Base-by-base conservation (phyloP, 192 early-diverging fungal species). In the Backusella westeae region DNA sequence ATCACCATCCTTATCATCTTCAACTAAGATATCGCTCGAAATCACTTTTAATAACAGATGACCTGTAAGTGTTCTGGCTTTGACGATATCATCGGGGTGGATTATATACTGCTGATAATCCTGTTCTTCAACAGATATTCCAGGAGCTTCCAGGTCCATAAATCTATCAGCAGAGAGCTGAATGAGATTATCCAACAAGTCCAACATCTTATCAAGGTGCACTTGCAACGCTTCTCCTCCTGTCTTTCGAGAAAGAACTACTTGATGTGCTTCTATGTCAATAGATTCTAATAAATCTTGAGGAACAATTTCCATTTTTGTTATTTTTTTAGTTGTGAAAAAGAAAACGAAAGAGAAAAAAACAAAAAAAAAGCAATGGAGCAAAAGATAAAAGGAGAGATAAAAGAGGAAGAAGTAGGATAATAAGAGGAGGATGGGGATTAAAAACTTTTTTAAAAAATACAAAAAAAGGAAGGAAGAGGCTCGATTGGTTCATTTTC, bases 1-100 rank as follows among this genome's bases (percentile, higher is more conserved):
- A 4, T 69, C 73, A 44, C 78, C 76, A 41, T 74, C 72, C 32
- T 39, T 65, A 36, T 59, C 46, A 36, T 73, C 75, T 12, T 73
- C 46, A 29, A 74, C 72, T 8, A 79, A 35, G 0, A 75, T 75
- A 32, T 67, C 32, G 10, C 10, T 49, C 7, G 70, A 71, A 32
- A 76, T 76, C 14, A 76, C 29, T 32, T 42, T 76, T 53, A 76
- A 39, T 41, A 76, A 19, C 68, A 69, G 69, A 9, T 23, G n/a
- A 15, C 36, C n/a, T 4, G 75, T 53, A 38, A 71, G 56, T 59
- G 36, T 29, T 34, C 63, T 76, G 26, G 75, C 75, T 3, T 38
- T 71, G 14, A 53, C n/a, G 6, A 76, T 70, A 65, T 76, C 75
- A 70, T 42, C n/a, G 6, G 69, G 69, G 26, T 69, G 69, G 19